Base-by-base conservation (phyloP, 345 rosid species). In the Salix suchowensis region DNA sequence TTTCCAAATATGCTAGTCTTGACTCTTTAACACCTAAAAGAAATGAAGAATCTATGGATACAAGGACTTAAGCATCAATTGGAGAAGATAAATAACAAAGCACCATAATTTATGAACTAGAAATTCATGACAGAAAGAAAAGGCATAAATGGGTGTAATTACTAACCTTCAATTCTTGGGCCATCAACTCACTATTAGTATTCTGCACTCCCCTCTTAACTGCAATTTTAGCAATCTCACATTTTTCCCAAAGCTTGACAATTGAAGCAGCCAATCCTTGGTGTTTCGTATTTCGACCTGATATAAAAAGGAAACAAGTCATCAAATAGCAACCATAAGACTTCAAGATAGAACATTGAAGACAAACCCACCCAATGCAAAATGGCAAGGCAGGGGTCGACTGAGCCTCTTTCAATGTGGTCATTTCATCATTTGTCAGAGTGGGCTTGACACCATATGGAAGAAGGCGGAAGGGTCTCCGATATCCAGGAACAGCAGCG, bases 191-290 rank as follows among this genome's bases (percentile, higher is more conserved):
- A 75, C 94, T 90, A 71, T 89, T 89, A 13, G 94, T 91, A 83
- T 90, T 90, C 82, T 91, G 93, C 24, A 79, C 88, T 71, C 96
- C 97, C 88, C 97, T 95, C 91, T 93, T 95, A 68, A 93, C 90
- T 28, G 97, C 94, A 87, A 95, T 86, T 88, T 95, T 95, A 69
- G 84, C 98, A 84, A 93, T 86, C 88, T 95, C 98, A 84, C 96
- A 95, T 89, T 89, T 93, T 81, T 88, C 98, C 98, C 98, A 95
- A 24, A 95, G 90, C 88, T 93, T 93, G 79, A 91, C 78, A 67
- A 93, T 85, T 13, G 96, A 83, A 82, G 87, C 90, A 75, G 96
- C 98, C 83, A 95, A 76, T 65, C 98, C 98, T 80, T 93, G 93
- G 83, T 84, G 93, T 73, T 88, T 95, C 81, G 90, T 88, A 80